Base-by-base conservation (phyloP, 495 filamentous ascomycete genomes). In the Tuber brumale region DNA sequence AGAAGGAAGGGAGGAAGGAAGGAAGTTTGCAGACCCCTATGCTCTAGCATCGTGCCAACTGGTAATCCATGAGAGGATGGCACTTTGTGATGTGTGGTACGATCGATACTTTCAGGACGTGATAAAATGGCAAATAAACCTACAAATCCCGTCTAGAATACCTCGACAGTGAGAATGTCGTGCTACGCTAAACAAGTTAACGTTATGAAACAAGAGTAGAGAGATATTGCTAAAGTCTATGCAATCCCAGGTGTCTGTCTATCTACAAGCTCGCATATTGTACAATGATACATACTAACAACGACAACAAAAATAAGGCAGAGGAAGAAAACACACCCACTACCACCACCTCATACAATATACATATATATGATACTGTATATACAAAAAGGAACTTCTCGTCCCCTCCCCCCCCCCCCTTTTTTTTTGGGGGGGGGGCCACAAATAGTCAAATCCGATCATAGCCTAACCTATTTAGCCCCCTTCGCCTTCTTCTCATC, bases 281-380 rank as follows among this genome's bases (percentile, higher is more conserved):
- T 66, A 35, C 57, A 66, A 66, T 66, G 57, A 66, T 66, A 66
- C 35, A 66, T 35, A 66, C 27, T 7, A 66, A 66, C 57, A n/a
- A 21, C 45, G 9, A 27, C 48, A 27, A 27, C 51, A n/a, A 46
- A 45, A 45, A 61, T 31, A 16, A 16, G 57, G 57, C 57, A 35
- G 12, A 61, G 6, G 27, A 19, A 66, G 12, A 66, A 35, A 66
- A 66, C 10, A 27, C 27, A 14, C 57, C 57, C 57, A 35, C 27
- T 2, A 7, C 57, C 57, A 61, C n/a, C 14, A 35, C 46, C 23
- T 3, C 57, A 66, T 35, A 35, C 14, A 66, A 66, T 66, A 18
- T 66, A 66, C 19, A 66, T 8, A 61, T 61, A 61, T 16, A 46
- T 19, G 14, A 46, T n/a, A n/a, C n/a, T n/a, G n/a, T 61, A 57